Conservation (phyloP, 495 filamentous ascomycete species). For the Aspergillus taichungensis region DNA sequence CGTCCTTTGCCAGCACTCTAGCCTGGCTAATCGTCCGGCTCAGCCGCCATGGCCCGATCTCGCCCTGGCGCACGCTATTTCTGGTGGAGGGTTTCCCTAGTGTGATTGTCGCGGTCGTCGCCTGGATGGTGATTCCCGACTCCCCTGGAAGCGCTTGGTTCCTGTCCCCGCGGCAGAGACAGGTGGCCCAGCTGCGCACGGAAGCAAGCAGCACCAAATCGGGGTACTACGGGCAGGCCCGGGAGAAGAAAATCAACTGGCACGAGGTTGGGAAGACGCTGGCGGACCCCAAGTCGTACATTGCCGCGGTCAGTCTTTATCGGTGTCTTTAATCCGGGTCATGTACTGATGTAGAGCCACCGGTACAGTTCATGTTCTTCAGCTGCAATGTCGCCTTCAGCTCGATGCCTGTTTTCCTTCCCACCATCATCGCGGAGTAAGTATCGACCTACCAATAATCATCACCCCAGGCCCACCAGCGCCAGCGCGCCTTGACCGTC, state of each 20-base stretch:
- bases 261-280: conserved; percentile 45
- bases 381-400: conserved; percentile 52
- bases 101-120: conserved; percentile 46
- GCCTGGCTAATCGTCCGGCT: conserved; percentile 50
- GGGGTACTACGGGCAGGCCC: neutral
- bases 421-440: conserved; percentile 49
- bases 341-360: neutral
- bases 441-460: conserved; percentile 1
- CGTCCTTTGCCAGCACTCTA: conserved; percentile 60
- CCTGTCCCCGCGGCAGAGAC: conserved; percentile 35
- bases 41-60: conserved; percentile 40
- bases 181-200: conserved; percentile 42
- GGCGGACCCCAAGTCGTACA: conserved; percentile 56
- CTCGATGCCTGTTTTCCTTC: conserved; percentile 51
- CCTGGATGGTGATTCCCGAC: conserved; percentile 45
- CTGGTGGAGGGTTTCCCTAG: conserved; percentile 56
- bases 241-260: conserved; percentile 30
- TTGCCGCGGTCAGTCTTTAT: conserved; percentile 48
- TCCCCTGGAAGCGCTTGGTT: conserved; percentile 43
- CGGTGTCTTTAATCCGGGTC: neutral
- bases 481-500: neutral
- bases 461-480: neutral
- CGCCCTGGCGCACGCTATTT: conserved; percentile 53
- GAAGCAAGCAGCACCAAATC: conserved; percentile 16
- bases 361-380: conserved; percentile 45